Base-by-base conservation (phyloP, 2,329 filamentous ascomycete genomes). In the Trichoderma lentiforme region DNA sequence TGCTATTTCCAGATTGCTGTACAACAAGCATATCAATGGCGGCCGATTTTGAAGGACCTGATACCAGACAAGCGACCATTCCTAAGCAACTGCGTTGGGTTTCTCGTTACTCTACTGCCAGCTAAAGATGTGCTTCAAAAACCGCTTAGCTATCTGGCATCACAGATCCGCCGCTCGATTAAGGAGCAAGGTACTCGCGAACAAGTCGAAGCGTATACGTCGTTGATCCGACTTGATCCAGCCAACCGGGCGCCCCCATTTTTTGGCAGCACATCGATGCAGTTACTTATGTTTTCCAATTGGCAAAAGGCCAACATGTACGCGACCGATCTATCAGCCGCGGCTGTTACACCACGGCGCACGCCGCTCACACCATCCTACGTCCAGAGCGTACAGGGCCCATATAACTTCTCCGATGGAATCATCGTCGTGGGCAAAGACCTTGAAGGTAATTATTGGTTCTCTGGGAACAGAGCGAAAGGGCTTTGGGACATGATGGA, bases 361-460 rank as follows among this genome's bases (percentile, higher is more conserved):
- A 56, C 47, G 8, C 63, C 63, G 4, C 30, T 66, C 14, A 66
- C 30, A 14, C 63, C 63, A 12, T 66, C 47, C 14, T 66, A 66
- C 36, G 14, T 66, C 7, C 63, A 66, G 47, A 66, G 63, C 8
- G 47, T 66, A 14, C 63, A 66, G 47, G 63, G 47, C 9, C 63
- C 63, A 24, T 61, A 70, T 47, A 61, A 51, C 28, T 70, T 70
- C 24, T 14, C 26, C 2, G 51, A 61, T 32, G 66, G 36, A 28
- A 47, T 70, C 1, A 58, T 61, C 8, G 61, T 70, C 4, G 56
- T 70, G 24, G 66, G 57, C 8, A 70, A 61, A 32, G 66, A 70
- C 15, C 7, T 28, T 8, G 57, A 39, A 4, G 66, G 58, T 12
- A 70, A 70, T 76, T 86, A 70, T 21, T 70, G 66, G 66, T 39